phyloP scores from a whole-genome alignment of 2,329 filamentous ascomycete genomes.

The Neonectria neomacrospora region DNA sequence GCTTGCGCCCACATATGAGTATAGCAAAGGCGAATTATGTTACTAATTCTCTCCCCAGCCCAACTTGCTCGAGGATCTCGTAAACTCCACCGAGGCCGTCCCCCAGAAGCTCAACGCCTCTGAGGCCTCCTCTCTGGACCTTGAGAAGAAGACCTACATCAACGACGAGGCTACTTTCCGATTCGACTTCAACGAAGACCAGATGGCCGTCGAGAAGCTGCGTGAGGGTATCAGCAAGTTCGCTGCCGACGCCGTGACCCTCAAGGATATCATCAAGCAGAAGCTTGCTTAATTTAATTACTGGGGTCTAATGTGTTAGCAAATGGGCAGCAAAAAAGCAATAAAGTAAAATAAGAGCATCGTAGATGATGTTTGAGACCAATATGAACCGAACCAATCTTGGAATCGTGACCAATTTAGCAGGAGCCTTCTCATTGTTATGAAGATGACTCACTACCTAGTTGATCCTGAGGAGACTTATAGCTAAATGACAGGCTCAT shows the following conservation, averaged over 20 bases:
- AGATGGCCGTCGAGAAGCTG: slow-evolving; percentile 99
- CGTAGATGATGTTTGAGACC: neutral
- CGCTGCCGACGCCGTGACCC: slow-evolving; percentile 91
- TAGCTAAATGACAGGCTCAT: too few relatives aligned
- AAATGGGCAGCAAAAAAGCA: slow-evolving; percentile 15
- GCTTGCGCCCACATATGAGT: neutral
- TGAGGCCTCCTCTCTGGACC: slow-evolving; percentile 72
- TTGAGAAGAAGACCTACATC: slow-evolving; percentile 92
- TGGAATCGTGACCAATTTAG: neutral
- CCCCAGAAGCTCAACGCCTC: slow-evolving; percentile 91
- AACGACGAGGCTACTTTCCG: slow-evolving; percentile 90
- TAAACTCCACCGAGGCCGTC: slow-evolving; percentile 82
- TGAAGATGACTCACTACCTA: too few relatives aligned
- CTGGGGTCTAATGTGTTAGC: slow-evolving; percentile 14
- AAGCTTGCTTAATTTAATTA: slow-evolving; percentile 72
- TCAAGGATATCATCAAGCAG: slow-evolving; percentile 90
- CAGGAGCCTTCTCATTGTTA: too few relatives aligned
- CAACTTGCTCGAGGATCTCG: slow-evolving; percentile 91
- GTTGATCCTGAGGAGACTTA: too few relatives aligned
- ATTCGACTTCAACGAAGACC: slow-evolving; percentile 99
- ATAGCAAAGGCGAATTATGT: neutral
- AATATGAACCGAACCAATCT: neutral
- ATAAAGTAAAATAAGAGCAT: slow-evolving; percentile 17
- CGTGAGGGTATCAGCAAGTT: slow-evolving; percentile 99
- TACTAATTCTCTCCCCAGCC: slow-evolving; percentile 64